Percentiles rank a stretch among this genome's conserved stretches.
phyloP scores from a whole-genome alignment of 495 filamentous ascomycete species.

The Diplogelasinospora grovesii region DNA sequence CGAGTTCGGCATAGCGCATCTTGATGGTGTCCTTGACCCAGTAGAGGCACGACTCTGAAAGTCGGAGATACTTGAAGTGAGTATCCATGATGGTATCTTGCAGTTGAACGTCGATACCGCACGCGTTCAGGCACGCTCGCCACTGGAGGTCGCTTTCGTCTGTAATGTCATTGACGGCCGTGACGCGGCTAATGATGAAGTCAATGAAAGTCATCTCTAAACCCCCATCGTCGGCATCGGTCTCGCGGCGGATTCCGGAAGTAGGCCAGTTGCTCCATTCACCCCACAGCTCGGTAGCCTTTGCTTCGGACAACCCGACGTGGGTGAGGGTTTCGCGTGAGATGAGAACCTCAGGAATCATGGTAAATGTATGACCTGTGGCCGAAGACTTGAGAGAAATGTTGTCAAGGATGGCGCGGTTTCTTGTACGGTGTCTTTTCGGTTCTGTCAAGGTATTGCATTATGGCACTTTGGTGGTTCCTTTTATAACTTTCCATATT shows the following conservation, averaged over 20 bases:
- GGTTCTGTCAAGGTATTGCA: too few species aligned
- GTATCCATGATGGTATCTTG: background rate
- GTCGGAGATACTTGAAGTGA: background rate
- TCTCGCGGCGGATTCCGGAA: background rate
- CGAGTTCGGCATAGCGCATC: background rate
- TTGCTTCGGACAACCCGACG: background rate
- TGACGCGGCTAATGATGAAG: background rate
- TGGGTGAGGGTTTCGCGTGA: background rate
- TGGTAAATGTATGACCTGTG: constrained; percentile 4
- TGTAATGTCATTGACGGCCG: background rate
- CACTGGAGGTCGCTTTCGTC: background rate
- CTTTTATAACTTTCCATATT: too few species aligned
- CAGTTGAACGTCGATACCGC: background rate
- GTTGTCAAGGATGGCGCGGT: too few species aligned
- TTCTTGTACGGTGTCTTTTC: too few species aligned
- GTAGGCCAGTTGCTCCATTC: background rate
- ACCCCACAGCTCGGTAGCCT: background rate
- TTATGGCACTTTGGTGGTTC: too few species aligned
- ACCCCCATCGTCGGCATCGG: background rate
- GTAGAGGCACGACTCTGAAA: background rate
- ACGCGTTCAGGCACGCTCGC: background rate
- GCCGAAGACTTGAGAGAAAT: too few species aligned
- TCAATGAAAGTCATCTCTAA: background rate
- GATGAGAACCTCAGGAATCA: background rate
- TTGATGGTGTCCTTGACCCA: background rate